phyloP scores from a whole-genome alignment of 2,329 filamentous ascomycete genomes.

The Colletotrichum higginsianum region DNA sequence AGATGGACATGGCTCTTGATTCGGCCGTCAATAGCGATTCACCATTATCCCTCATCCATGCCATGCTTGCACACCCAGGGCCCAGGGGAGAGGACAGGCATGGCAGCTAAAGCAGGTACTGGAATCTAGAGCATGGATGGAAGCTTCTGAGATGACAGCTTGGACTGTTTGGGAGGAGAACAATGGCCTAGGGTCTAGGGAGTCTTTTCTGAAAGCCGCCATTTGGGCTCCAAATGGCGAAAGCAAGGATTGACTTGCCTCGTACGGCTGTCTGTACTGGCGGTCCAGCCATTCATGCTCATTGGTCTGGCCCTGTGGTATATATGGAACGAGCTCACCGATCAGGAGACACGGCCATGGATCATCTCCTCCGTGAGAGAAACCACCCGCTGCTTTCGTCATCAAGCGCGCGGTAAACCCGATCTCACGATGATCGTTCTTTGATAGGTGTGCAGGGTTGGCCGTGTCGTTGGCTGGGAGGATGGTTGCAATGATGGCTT shows the following conservation, averaged over 20 bases:
- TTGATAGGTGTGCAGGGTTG: not conserved
- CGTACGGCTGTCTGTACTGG: too few species aligned
- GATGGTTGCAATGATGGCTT: not conserved
- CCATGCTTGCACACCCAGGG: not conserved
- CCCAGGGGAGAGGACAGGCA: too few species aligned
- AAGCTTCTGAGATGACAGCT: too few species aligned
- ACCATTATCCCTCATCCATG: constrained; percentile 13
- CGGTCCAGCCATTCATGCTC: not conserved
- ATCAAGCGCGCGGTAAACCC: constrained; percentile 36
- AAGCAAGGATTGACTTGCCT: too few species aligned
- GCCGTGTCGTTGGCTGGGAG: not conserved
- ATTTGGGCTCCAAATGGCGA: too few species aligned
- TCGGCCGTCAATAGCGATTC: not conserved
- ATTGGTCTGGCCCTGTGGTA: not conserved
- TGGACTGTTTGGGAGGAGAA: too few species aligned
- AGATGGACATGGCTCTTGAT: constrained; percentile 6
- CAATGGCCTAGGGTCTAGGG: too few species aligned
- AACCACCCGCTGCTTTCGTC: constrained; percentile 18
- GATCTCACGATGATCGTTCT: not conserved
- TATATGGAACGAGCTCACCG: constrained; percentile 12
- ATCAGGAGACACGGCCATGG: not conserved
- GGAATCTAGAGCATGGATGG: too few species aligned
- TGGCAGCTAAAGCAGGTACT: too few species aligned
- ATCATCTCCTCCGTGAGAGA: constrained; percentile 2
- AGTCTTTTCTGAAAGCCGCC: too few species aligned